A percentile compares a stretch with the other conserved stretches of the same genome.
Conservation (phyloP, 345 rosid genomes). For the Gossypium mustelinum region DNA sequence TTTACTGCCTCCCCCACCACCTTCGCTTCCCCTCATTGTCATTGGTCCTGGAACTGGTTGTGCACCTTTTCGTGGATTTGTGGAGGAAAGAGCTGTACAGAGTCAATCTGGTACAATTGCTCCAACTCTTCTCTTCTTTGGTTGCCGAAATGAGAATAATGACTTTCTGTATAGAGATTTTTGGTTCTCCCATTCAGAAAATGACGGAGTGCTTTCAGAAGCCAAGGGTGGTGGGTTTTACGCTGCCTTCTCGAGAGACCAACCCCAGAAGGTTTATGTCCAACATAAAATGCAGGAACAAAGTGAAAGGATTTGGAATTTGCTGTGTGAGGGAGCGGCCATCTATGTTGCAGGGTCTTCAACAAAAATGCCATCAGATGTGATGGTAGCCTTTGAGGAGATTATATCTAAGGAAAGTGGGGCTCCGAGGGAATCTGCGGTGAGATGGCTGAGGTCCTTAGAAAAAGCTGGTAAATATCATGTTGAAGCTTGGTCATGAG, state of each 20-base stretch:
- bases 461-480: constrained; percentile 78
- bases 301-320: constrained; percentile 55
- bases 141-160: constrained; percentile 70
- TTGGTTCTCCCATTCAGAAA: constrained; percentile 60
- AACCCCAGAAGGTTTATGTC: constrained; percentile 82
- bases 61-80: constrained; percentile 90
- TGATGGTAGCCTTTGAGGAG: constrained; percentile 70
- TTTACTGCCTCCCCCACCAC: constrained; percentile 66
- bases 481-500: constrained; percentile 95
- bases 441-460: constrained; percentile 53
- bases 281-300: constrained; percentile 75
- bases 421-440: constrained; percentile 53
- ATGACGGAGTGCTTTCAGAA: constrained; percentile 61
- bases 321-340: constrained; percentile 58
- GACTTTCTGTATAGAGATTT: constrained; percentile 77
- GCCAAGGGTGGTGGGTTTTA: constrained; percentile 77
- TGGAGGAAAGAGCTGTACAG: constrained; percentile 72
- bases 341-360: constrained; percentile 86
- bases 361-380: constrained; percentile 87
- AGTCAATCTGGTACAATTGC: constrained; percentile 42
- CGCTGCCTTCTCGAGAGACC: constrained; percentile 88
- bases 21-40: constrained; percentile 69
- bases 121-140: constrained; percentile 77
- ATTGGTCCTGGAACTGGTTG: constrained; percentile 97
- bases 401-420: constrained; percentile 58